These are phyloP conservation scores for Papiliotrema laurentii DNA, from an alignment of 1,284 basidiomycete species.

Conservation along the genomic window DNA sequence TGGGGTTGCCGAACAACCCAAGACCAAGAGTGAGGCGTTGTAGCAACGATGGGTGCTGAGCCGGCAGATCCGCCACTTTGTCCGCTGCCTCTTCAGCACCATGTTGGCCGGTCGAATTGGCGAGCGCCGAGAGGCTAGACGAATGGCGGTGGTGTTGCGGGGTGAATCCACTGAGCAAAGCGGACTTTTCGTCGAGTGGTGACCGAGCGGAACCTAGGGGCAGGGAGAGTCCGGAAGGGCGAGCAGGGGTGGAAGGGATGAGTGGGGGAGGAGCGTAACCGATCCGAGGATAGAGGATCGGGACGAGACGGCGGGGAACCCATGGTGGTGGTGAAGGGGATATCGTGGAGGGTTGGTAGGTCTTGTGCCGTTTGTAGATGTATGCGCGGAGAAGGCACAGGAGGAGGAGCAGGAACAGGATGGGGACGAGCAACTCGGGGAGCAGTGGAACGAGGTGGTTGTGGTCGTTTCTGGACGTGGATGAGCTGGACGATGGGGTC, in stretches of 20 bases:
- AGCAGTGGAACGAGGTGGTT: conserved; percentile 5
- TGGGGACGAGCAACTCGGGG: conserved; percentile 3
- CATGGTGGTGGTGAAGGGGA: not conserved
- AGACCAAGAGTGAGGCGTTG: conserved; percentile 4
- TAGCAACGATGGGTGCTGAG: conserved; percentile 2
- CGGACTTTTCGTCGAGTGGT: conserved; percentile 4
- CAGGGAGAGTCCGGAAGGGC: not conserved
- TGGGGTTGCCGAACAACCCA: not conserved
- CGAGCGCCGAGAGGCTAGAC: not conserved
- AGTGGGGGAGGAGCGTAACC: not conserved
- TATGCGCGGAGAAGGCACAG: not conserved
- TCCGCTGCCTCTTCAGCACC: not conserved
- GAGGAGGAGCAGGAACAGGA: conserved; percentile 1
- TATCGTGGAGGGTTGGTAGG: not conserved
- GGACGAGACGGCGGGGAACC: not conserved
- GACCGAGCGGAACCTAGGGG: not conserved
- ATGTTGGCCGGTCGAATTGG: not conserved
- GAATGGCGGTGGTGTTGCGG: conserved; percentile 9
- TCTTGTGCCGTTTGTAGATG: not conserved
- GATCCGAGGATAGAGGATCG: not conserved
- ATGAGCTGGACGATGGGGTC: not conserved
- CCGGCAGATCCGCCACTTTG: not conserved
- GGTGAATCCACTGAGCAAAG: conserved; percentile 6
- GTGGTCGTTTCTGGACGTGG: not conserved
- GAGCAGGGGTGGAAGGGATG: not conserved